Evolutionary conservation across 2,329 filamentous ascomycete genomes (phyloP).

Genomic region (Trichoderma sp.): DNA sequence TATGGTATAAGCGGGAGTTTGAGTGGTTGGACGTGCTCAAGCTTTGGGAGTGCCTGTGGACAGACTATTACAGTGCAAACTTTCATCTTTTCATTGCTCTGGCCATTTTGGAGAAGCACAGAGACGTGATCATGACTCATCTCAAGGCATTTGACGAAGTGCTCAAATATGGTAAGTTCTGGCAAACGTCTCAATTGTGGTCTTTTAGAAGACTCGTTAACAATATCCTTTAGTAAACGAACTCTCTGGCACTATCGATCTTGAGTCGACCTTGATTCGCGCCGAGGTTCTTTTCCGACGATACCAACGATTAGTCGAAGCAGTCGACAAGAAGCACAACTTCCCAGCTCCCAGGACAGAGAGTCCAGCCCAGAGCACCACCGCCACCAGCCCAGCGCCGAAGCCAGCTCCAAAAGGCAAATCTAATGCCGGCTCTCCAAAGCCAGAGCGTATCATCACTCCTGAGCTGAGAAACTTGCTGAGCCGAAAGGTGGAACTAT

Average conservation of each 20-base stretch:
- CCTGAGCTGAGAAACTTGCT: conserved; percentile 60
- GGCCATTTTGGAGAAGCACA: conserved; percentile 91
- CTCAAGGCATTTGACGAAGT: conserved; percentile 95
- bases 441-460: conserved; percentile 55
- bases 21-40: conserved; percentile 83
- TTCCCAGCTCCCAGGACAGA: conserved; percentile 63
- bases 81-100: conserved; percentile 95
- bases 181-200: neutral
- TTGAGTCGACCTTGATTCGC: conserved; percentile 81
- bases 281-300: conserved; percentile 87
- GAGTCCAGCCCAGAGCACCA: conserved; percentile 26
- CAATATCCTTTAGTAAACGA: conserved; percentile 74
- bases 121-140: conserved; percentile 96
- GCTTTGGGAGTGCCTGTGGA: conserved; percentile 94
- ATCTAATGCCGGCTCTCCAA: conserved; percentile 40
- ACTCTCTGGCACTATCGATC: conserved; percentile 88
- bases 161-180: conserved; percentile 84
- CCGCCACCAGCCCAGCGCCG: neutral
- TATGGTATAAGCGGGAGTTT: conserved; percentile 99
- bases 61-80: conserved; percentile 82
- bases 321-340: conserved; percentile 87
- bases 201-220: neutral
- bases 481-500: conserved; percentile 53
- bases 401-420: conserved; percentile 42
- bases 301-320: conserved; percentile 86